Conservation (phyloP, 148 eudicot genomes). For the Dianthus caryophyllus region DNA sequence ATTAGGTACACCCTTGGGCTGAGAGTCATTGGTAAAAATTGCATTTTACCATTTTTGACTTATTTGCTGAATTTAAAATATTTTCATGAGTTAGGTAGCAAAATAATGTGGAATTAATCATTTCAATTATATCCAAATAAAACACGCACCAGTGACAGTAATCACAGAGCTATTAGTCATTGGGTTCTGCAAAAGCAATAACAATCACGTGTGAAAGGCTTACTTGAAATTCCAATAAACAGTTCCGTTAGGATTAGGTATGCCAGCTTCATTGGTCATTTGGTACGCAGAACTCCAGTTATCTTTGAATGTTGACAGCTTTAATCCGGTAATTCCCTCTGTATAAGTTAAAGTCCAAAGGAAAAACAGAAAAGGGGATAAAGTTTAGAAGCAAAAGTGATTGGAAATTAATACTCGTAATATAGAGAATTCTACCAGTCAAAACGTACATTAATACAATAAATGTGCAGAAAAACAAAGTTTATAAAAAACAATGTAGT, state of each 20-base stretch:
- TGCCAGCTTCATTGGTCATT: constrained; percentile 77
- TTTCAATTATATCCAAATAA: not conserved
- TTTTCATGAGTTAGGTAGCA: not conserved
- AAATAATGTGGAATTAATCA: not conserved
- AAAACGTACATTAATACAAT: constrained; percentile 6
- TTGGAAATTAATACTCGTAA: not conserved
- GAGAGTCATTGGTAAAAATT: no score
- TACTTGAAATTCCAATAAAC: constrained; percentile 87
- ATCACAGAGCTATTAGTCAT: not conserved
- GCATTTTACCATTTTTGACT: no score
- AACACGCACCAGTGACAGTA: not conserved
- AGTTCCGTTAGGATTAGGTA: constrained; percentile 79
- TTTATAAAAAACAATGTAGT: not conserved
- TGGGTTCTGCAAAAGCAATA: not conserved
- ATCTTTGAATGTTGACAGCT: constrained; percentile 64
- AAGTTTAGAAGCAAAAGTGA: not conserved
- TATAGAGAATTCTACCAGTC: constrained; percentile 8
- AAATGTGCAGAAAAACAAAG: not conserved
- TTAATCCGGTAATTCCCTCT: constrained; percentile 94
- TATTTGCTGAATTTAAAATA: no score
- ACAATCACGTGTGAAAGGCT: constrained; percentile 18
- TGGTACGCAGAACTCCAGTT: constrained; percentile 89
- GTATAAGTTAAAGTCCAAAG: constrained; percentile 25
- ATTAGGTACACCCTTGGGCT: not conserved
- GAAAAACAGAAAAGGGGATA: not conserved